A percentile compares a stretch with the other conserved stretches of the same genome.
These are phyloP conservation scores for Alternaria sp. DNA, from an alignment of 2,329 filamentous ascomycete species.

Conservation along the genomic window DNA sequence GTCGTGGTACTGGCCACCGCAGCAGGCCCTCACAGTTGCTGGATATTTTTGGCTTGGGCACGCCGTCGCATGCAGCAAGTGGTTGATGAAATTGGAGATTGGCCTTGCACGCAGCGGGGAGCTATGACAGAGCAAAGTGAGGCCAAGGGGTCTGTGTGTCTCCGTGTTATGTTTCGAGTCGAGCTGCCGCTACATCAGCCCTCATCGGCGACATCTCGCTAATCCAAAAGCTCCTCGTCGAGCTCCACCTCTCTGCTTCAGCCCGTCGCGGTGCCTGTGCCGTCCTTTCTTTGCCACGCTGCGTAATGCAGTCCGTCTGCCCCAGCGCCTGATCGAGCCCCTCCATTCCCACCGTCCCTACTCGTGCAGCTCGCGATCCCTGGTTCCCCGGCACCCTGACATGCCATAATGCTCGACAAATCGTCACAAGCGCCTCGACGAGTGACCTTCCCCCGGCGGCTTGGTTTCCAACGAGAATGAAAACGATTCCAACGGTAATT, in stretches of 20 bases:
- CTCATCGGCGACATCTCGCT: conserved; percentile 47
- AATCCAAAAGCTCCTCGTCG: conserved; percentile 42
- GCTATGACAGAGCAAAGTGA: conserved; percentile 36
- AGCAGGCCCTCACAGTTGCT: conserved; percentile 22
- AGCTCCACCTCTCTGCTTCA: conserved; percentile 42
- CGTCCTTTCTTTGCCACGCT: conserved; percentile 32
- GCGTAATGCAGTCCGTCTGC: conserved; percentile 33
- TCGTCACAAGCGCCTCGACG: conserved; percentile 49
- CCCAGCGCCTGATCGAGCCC: conserved; percentile 33
- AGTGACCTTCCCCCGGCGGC: conserved; percentile 51
- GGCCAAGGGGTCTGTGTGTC: conserved; percentile 43
- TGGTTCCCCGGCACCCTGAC: conserved; percentile 39
- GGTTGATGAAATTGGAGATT: conserved; percentile 10
- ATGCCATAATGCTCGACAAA: conserved; percentile 55
- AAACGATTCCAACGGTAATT: conserved; percentile 58
- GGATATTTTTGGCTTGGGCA: conserved; percentile 7
- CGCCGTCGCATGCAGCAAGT: conserved; percentile 7
- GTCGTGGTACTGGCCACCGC: conserved; percentile 36
- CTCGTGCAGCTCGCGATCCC: conserved; percentile 36
- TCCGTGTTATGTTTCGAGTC: conserved; percentile 44
- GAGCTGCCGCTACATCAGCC: conserved; percentile 45
- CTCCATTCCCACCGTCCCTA: conserved; percentile 30
- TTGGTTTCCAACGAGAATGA: conserved; percentile 54
- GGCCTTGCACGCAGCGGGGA: conserved; percentile 19
- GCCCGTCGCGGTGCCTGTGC: conserved; percentile 40